phyloP scores from a whole-genome alignment of 768 basidiomycete species.

The Termitomyces sp. region DNA sequence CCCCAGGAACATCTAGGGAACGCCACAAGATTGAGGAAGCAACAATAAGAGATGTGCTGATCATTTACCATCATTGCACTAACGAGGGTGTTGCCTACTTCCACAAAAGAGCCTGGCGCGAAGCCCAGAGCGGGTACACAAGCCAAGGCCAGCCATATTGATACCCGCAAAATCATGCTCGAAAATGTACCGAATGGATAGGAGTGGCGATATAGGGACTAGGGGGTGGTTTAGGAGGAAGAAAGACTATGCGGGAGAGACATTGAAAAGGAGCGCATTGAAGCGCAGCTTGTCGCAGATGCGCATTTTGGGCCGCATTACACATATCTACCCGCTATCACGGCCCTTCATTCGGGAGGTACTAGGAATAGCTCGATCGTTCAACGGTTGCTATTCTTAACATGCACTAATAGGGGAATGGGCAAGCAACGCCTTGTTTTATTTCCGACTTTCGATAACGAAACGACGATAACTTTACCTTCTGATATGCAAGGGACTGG shows the following conservation, averaged over 20 bases:
- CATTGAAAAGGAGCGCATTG: not conserved
- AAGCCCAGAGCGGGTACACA: slow-evolving; percentile 24
- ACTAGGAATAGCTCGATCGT: not conserved
- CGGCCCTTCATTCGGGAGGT: not conserved
- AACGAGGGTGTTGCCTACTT: slow-evolving; percentile 38
- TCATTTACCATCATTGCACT: slow-evolving; percentile 46
- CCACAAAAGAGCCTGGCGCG: slow-evolving; percentile 36
- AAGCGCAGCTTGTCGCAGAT: slow-evolving; percentile 1
- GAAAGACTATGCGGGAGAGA: not conserved
- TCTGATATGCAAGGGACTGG: not conserved
- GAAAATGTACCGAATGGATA: not conserved
- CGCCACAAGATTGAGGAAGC: not conserved
- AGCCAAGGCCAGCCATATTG: slow-evolving; percentile 33
- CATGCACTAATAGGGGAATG: not conserved
- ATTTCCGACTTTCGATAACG: not conserved
- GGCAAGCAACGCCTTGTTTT: not conserved
- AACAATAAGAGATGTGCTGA: slow-evolving; percentile 1
- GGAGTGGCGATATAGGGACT: not conserved
- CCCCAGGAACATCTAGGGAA: slow-evolving; percentile 68
- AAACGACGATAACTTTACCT: not conserved
- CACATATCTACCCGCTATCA: not conserved
- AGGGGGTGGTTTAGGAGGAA: slow-evolving; percentile 1
- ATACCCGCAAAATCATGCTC: not conserved
- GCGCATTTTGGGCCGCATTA: not conserved
- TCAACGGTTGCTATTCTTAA: not conserved